Conservation (phyloP, 2,329 filamentous ascomycete genomes). For the Kalaharituber pfeilii region DNA sequence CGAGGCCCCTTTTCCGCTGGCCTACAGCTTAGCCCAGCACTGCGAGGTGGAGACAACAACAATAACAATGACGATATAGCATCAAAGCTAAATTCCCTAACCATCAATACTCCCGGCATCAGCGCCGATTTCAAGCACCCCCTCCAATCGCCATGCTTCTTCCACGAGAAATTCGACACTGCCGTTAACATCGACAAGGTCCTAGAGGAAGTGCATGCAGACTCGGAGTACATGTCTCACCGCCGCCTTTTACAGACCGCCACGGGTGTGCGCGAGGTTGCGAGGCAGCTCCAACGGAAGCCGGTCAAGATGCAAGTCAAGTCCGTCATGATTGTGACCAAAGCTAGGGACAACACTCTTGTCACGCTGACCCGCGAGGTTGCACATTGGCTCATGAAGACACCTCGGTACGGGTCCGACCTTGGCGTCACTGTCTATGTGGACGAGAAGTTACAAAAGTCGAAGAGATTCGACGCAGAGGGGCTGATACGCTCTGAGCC, state of each 20-base stretch:
- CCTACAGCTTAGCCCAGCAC: background rate
- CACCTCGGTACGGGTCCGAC: slow-evolving; percentile 73
- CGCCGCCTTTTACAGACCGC: slow-evolving; percentile 89
- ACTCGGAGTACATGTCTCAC: slow-evolving; percentile 77
- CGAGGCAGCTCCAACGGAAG: slow-evolving; percentile 78
- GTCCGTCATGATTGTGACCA: slow-evolving; percentile 97
- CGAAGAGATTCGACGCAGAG: slow-evolving; percentile 68
- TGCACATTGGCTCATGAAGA: slow-evolving; percentile 70
- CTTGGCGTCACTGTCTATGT: slow-evolving; percentile 95
- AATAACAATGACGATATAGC: background rate
- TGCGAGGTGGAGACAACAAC: slow-evolving; percentile 9
- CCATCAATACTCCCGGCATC: background rate
- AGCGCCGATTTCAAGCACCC: slow-evolving; percentile 25
- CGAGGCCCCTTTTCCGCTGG: slow-evolving; percentile 19
- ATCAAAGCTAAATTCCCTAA: background rate
- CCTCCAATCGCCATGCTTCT: slow-evolving; percentile 87
- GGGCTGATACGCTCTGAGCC: slow-evolving; percentile 56
- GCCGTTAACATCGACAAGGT: slow-evolving; percentile 90
- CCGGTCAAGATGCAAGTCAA: slow-evolving; percentile 82
- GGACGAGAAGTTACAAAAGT: slow-evolving; percentile 80
- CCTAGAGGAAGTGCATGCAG: slow-evolving; percentile 77
- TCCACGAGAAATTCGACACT: slow-evolving; percentile 92
- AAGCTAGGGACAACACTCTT: slow-evolving; percentile 84
- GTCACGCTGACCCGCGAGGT: slow-evolving; percentile 79
- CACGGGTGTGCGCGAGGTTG: slow-evolving; percentile 84